phyloP scores from a whole-genome alignment of 768 basidiomycete genomes.

The Phallus indusiatus region DNA sequence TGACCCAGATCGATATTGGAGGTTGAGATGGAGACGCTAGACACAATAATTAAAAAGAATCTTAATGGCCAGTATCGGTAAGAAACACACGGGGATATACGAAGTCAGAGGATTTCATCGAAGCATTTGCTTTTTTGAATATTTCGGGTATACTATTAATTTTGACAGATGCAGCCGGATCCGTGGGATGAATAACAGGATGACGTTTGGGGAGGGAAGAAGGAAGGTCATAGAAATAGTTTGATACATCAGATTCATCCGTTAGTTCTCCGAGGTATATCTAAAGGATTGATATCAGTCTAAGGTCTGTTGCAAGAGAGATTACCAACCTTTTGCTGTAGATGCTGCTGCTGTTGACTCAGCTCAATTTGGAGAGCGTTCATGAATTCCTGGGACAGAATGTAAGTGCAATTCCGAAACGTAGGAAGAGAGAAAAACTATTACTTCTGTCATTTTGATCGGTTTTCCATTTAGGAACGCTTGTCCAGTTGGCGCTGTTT shows the following conservation, averaged over 20 bases:
- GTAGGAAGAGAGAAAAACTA: no score
- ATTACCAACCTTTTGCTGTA: constrained; percentile 60
- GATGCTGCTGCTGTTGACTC: constrained; percentile 46
- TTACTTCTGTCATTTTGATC: constrained; percentile 54
- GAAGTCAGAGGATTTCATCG: constrained; percentile 35
- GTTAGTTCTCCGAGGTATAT: constrained; percentile 49
- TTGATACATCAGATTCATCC: constrained; percentile 48
- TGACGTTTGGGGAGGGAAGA: constrained; percentile 65
- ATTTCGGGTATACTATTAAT: constrained; percentile 50
- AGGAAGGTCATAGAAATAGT: constrained; percentile 88
- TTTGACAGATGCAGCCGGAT: constrained; percentile 35
- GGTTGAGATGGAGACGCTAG: constrained; percentile 5
- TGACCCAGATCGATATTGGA: constrained; percentile 38
- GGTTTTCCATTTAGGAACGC: constrained; percentile 88
- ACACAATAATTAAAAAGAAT: neutral
- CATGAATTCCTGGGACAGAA: constrained; percentile 47
- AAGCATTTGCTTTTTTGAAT: constrained; percentile 36
- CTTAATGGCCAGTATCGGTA: neutral
- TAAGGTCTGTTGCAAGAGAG: neutral
- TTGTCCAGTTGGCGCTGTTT: constrained; percentile 41
- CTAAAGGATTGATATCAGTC: constrained; percentile 23
- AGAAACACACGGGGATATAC: constrained; percentile 50
- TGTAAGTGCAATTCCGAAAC: neutral
- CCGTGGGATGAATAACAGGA: constrained; percentile 53
- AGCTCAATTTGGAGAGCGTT: constrained; percentile 53